These are phyloP conservation scores for Oryza brachyantha DNA, from an alignment of 176 grass and related monocot species.

Conservation along the genomic window DNA sequence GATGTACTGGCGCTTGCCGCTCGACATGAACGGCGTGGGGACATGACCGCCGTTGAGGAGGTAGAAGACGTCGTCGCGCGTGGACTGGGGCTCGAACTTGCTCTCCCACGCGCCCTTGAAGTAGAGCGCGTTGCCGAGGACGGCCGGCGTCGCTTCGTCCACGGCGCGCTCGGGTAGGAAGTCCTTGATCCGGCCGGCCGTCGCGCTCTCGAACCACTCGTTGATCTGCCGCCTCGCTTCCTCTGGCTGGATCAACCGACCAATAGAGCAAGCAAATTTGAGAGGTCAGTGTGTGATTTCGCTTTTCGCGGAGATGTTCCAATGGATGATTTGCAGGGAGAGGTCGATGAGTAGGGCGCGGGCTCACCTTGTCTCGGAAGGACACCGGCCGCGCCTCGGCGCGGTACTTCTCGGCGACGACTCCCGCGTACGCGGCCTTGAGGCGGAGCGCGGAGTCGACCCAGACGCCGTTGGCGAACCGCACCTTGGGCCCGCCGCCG, in stretches of 20 bases:
- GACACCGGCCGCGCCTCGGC: slow-evolving; percentile 35
- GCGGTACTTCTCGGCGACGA: slow-evolving; percentile 36
- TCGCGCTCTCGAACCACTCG: slow-evolving; percentile 43
- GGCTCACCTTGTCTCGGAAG: slow-evolving; percentile 42
- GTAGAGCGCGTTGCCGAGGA: slow-evolving; percentile 71
- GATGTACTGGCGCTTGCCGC: slow-evolving; percentile 38
- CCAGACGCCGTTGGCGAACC: slow-evolving; percentile 66
- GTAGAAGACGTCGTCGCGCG: slow-evolving; percentile 45
- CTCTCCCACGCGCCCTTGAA: slow-evolving; percentile 70
- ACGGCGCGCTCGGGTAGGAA: slow-evolving; percentile 41
- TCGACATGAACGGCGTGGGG: slow-evolving; percentile 50
- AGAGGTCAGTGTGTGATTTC: not conserved
- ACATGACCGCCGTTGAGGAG: slow-evolving; percentile 28
- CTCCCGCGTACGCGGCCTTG: slow-evolving; percentile 41
- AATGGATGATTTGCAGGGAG: not conserved
- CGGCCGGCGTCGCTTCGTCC: not conserved
- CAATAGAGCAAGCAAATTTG: too few species aligned
- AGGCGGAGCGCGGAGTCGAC: slow-evolving; percentile 43
- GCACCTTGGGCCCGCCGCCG: slow-evolving; percentile 41
- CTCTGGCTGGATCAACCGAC: slow-evolving; percentile 21
- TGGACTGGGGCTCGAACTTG: slow-evolving; percentile 43
- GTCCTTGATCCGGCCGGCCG: slow-evolving; percentile 58
- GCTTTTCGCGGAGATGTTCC: not conserved
- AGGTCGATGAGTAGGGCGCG: not conserved
- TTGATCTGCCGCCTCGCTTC: slow-evolving; percentile 52